A percentile compares a stretch with the other conserved stretches of the same genome.
Conservation (phyloP, 257 asterid genomes). For the Gentiana straminea region DNA sequence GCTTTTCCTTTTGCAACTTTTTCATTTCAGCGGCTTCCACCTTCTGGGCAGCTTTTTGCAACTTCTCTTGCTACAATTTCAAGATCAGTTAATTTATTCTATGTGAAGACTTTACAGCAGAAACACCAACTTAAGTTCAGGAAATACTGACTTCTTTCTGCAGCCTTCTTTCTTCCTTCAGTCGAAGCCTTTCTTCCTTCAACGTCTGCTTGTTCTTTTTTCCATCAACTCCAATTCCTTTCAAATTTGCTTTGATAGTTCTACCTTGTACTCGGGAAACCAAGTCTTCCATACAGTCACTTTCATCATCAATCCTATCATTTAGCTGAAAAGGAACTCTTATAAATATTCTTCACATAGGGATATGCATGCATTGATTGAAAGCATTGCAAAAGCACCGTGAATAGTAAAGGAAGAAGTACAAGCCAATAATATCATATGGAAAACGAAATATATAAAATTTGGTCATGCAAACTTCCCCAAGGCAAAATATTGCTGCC, state of each 20-base stretch:
- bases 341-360: constrained; percentile 7
- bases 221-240: constrained; percentile 25
- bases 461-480: neutral
- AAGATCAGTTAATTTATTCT: constrained; percentile 12
- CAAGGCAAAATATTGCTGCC: too few relatives aligned
- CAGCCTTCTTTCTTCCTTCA: constrained; percentile 71
- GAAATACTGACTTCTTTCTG: constrained; percentile 57
- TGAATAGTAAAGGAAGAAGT: neutral
- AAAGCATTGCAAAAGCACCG: neutral
- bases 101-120: constrained; percentile 1
- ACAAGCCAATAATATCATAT: neutral
- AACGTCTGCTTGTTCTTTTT: constrained; percentile 32
- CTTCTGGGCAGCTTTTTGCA: constrained; percentile 71
- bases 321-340: constrained; percentile 30
- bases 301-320: constrained; percentile 21
- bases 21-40: constrained; percentile 83
- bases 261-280: constrained; percentile 23
- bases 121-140: constrained; percentile 9
- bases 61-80: constrained; percentile 57
- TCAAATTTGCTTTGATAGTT: constrained; percentile 22
- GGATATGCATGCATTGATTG: neutral
- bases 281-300: constrained; percentile 18
- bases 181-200: constrained; percentile 66
- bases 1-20: constrained; percentile 60
- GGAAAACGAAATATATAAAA: neutral